These are phyloP conservation scores for Ramicandelaber brevisporus DNA, from an alignment of 192 early-diverging fungal species.

Conservation along the genomic window DNA sequence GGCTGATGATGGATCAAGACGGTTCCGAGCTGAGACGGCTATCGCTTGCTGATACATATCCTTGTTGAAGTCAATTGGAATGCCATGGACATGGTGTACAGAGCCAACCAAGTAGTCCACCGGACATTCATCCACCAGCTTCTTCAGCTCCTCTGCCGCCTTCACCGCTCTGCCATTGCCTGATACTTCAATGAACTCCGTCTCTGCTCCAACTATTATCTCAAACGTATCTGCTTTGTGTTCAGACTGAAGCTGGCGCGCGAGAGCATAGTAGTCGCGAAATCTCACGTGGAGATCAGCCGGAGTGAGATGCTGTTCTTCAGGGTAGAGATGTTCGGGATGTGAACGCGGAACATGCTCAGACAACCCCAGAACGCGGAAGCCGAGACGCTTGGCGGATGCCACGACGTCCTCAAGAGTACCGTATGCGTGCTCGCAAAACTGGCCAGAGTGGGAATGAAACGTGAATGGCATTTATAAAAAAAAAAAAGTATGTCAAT, in stretches of 20 bases:
- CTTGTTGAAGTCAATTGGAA: conserved; percentile 62
- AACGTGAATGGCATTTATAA: conserved; percentile 53
- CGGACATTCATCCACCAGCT: conserved; percentile 14
- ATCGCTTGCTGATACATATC: conserved; percentile 25
- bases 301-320: conserved; percentile 51
- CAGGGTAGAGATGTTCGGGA: conserved; percentile 66
- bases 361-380: conserved; percentile 54
- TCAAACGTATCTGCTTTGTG: conserved; percentile 21
- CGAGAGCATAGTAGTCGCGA: conserved; percentile 40
- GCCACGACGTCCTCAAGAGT: conserved; percentile 55
- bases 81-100: conserved; percentile 59
- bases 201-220: conserved; percentile 76
- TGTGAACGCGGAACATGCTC: conserved; percentile 80
- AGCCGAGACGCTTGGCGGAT: conserved; percentile 41
- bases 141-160: conserved; percentile 19
- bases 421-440: conserved; percentile 79
- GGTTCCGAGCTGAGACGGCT: no score
- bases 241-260: conserved; percentile 32
- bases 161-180: no score
- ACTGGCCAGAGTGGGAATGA: conserved; percentile 89
- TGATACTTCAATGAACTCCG: conserved; percentile 73
- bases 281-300: conserved; percentile 32
- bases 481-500: no score
- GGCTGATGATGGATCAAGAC: no score
- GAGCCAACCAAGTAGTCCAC: conserved; percentile 85